Evolutionary conservation across 2,329 filamentous ascomycete species (phyloP).

Genomic region (Albophoma yamanashiensis): DNA sequence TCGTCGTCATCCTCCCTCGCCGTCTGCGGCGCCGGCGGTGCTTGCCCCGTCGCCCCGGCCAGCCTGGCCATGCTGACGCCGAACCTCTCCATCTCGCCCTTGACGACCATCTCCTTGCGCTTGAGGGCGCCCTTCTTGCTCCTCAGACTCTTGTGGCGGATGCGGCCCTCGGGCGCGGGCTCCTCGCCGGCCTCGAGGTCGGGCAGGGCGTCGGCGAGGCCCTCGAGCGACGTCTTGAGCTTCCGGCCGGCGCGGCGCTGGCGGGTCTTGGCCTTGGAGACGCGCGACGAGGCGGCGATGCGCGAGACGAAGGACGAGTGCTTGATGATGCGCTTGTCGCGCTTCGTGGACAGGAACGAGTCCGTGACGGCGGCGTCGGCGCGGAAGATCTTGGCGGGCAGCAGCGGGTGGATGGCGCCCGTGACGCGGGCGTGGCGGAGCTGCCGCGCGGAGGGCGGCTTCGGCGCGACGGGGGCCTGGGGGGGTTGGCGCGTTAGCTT

Average conservation of each 20-base stretch:
- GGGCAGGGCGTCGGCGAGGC: constrained; percentile 71
- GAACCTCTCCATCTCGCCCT: constrained; percentile 74
- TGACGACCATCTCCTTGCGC: constrained; percentile 70
- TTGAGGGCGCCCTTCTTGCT: constrained; percentile 71
- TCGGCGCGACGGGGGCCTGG: constrained; percentile 20
- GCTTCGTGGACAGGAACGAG: constrained; percentile 61
- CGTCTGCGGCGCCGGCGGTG: constrained; percentile 2
- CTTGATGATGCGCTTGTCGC: constrained; percentile 74
- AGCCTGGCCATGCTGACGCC: constrained; percentile 72
- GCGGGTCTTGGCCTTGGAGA: constrained; percentile 10
- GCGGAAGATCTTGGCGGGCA: constrained; percentile 42
- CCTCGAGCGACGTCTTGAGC: constrained; percentile 63
- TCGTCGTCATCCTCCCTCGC: constrained; percentile 6
- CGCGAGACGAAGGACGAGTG: constrained; percentile 70
- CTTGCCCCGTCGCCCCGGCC: constrained; percentile 26
- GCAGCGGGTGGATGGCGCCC: constrained; percentile 35
- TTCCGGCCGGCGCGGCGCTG: constrained; percentile 60
- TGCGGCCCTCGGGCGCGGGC: constrained; percentile 40
- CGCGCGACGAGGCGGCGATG: constrained; percentile 48
- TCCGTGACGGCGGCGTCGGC: constrained; percentile 39
- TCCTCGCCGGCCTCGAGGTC: constrained; percentile 39
- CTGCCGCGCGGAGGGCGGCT: constrained; percentile 43
- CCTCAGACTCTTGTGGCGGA: constrained; percentile 65
- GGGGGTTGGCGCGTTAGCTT: background rate
- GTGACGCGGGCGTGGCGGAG: constrained; percentile 42